A percentile compares a stretch with the other conserved stretches of the same genome.
phyloP scores from a whole-genome alignment of 805 yeast species.

The Candida parachauliodes region DNA sequence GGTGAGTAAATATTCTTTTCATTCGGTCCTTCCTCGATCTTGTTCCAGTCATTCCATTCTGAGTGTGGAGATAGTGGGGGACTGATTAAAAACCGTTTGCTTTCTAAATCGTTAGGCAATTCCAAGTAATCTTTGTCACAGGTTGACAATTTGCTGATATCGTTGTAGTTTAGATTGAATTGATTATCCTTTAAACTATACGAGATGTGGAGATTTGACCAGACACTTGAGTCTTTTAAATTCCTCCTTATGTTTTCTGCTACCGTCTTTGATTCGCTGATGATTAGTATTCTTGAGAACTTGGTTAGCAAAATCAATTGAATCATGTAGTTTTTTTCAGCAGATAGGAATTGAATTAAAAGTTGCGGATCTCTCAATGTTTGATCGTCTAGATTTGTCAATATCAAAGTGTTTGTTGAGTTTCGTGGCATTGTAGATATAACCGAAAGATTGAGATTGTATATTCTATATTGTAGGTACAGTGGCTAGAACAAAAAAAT shows the following conservation, averaged over 20 bases:
- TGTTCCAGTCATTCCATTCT: conserved; percentile 43
- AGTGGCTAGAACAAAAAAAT: too few relatives aligned
- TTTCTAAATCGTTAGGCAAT: conserved; percentile 36
- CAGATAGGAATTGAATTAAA: conserved; percentile 23
- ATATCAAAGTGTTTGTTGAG: conserved; percentile 35
- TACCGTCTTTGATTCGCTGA: conserved; percentile 23
- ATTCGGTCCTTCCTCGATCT: conserved; percentile 40
- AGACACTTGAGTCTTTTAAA: conserved; percentile 14
- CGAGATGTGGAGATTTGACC: conserved; percentile 17
- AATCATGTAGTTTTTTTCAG: conserved; percentile 16
- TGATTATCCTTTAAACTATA: conserved; percentile 36
- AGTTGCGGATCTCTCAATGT: conserved; percentile 23
- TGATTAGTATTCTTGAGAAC: conserved; percentile 31
- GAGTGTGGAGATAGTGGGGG: conserved; percentile 44
- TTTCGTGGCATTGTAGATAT: conserved; percentile 10
- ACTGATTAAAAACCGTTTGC: conserved; percentile 38
- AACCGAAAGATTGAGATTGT: too few relatives aligned
- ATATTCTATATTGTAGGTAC: too few relatives aligned
- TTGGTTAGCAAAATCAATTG: conserved; percentile 32
- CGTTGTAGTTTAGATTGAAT: conserved; percentile 3
- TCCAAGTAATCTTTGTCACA: conserved; percentile 25
- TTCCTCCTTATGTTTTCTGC: conserved; percentile 19
- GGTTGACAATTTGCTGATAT: not conserved
- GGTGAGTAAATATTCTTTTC: conserved; percentile 32
- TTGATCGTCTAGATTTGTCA: conserved; percentile 23